Percentiles rank a stretch among this genome's conserved stretches.
Conservation (phyloP, 768 basidiomycete species). For the Boletellus ananiceps region DNA sequence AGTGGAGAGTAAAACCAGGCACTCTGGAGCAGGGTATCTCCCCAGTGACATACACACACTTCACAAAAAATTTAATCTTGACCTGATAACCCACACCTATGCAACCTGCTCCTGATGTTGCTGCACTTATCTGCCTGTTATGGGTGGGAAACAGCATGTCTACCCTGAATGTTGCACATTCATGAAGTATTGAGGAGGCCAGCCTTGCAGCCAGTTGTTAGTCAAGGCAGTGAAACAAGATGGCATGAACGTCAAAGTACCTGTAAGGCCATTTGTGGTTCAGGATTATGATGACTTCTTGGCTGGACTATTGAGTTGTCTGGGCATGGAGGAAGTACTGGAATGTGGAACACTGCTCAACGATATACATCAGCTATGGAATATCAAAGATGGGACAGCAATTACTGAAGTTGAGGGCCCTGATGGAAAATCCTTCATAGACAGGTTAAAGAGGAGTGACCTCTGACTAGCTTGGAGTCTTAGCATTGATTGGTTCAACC, state of each 20-base stretch:
- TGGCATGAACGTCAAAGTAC: background rate
- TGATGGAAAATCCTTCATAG: background rate
- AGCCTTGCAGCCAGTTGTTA: background rate
- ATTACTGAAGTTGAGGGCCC: background rate
- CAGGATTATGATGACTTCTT: background rate
- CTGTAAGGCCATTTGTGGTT: background rate
- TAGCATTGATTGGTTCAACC: too few species aligned
- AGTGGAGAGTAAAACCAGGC: background rate
- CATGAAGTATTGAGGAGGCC: background rate
- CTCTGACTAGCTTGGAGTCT: too few species aligned
- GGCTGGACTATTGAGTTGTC: background rate
- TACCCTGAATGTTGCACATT: background rate
- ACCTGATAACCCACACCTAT: background rate
- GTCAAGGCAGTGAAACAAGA: background rate
- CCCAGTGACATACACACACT: background rate
- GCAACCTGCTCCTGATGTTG: background rate
- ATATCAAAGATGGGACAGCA: background rate
- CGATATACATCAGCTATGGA: background rate
- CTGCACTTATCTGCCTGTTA: background rate
- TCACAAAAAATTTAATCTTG: background rate
- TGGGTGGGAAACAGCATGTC: background rate
- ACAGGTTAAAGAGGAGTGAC: background rate
- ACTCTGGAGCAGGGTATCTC: background rate
- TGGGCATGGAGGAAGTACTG: background rate
- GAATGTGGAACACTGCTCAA: background rate